Evolutionary conservation across 2,329 filamentous ascomycete species (phyloP), one percentile per base, ranked within the genome.

Genomic region (Lachnellula cervina): DNA sequence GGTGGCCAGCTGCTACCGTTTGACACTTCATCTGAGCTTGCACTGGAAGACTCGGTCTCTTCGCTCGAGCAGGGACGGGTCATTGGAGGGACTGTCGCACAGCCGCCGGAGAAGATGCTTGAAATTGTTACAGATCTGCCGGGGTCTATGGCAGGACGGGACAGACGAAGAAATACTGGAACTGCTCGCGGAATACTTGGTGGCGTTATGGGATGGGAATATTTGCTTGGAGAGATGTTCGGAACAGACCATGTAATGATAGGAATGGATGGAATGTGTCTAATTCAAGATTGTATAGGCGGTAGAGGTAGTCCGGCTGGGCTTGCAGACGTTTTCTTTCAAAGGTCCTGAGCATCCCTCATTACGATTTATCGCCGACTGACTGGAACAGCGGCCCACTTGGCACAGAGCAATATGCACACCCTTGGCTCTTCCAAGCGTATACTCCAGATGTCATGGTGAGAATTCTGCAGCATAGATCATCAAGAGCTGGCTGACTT

Each of bases 171-270:
- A 25, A 57, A 34, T 34, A 40, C 42, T 9, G 54, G 55, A 16
- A 52, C 49, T 16, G 52, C 50, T 28, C 58, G 51, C 32, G 51
- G 55, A 34, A 62, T 66, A 43, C 53, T 67, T 4, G 51, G 60
- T 8, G 62, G 64, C 21, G 62, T 66, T 1, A 68, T 66, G 58
- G 69, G 69, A 4, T 71, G 70, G 70, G 70, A 71, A 49, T 72
- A 68, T 52, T 48, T 72, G 34, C 60, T 71, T 1, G 69, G 69
- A 37, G 70, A 72, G 49, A 71, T 71, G 70, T 71, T 72, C 54
- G 63, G 62, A 28, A 66, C 59, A 7, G 68, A 71, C 55, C 70
- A 71, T 60, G 63, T 66, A 32, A 62, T 61, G 23, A 62, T 70
- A 44, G 65, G 67, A 8, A 63, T 68, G 47, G 66, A 71, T 52